phyloP scores from a whole-genome alignment of 192 early-diverging fungal species.

The Backusella parvicylindrica region DNA sequence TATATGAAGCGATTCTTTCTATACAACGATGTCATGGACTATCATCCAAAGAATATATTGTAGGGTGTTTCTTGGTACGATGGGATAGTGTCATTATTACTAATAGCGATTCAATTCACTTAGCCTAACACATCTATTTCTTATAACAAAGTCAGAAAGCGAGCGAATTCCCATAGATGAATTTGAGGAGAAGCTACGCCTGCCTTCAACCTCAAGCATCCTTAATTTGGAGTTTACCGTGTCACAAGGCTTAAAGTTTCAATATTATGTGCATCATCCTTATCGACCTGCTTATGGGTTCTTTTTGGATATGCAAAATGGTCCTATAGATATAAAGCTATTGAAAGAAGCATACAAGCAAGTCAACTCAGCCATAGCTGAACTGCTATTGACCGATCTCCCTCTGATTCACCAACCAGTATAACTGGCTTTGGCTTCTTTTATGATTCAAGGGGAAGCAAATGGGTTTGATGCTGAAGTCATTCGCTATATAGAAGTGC shows the following conservation, averaged over 20 bases:
- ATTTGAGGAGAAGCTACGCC: slow-evolving; percentile 50
- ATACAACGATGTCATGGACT: slow-evolving; percentile 77
- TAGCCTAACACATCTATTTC: slow-evolving; percentile 68
- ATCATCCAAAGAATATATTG: slow-evolving; percentile 77
- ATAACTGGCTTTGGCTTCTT: slow-evolving; percentile 68
- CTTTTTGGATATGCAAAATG: slow-evolving; percentile 67
- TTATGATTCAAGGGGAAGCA: slow-evolving; percentile 56
- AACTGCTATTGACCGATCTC: slow-evolving; percentile 67
- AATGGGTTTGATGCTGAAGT: slow-evolving; percentile 40
- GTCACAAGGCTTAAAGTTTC: slow-evolving; percentile 71
- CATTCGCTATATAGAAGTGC: slow-evolving; percentile 35
- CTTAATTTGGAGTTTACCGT: slow-evolving; percentile 65
- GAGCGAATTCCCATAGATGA: slow-evolving; percentile 70
- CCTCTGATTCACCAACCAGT: slow-evolving; percentile 72
- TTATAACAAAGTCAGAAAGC: slow-evolving; percentile 76
- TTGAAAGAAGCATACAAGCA: slow-evolving; percentile 53
- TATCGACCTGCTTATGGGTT: slow-evolving; percentile 66
- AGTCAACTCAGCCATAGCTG: slow-evolving; percentile 49
- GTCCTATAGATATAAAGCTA: slow-evolving; percentile 37
- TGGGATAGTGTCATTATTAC: background rate
- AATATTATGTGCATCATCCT: slow-evolving; percentile 72
- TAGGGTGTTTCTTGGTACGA: background rate
- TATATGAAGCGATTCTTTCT: slow-evolving; percentile 82
- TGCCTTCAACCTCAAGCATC: slow-evolving; percentile 49
- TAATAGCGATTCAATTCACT: background rate